These are phyloP conservation scores for Coprinopsis marcescibilis DNA, from an alignment of 768 basidiomycete species.

Conservation along the genomic window DNA sequence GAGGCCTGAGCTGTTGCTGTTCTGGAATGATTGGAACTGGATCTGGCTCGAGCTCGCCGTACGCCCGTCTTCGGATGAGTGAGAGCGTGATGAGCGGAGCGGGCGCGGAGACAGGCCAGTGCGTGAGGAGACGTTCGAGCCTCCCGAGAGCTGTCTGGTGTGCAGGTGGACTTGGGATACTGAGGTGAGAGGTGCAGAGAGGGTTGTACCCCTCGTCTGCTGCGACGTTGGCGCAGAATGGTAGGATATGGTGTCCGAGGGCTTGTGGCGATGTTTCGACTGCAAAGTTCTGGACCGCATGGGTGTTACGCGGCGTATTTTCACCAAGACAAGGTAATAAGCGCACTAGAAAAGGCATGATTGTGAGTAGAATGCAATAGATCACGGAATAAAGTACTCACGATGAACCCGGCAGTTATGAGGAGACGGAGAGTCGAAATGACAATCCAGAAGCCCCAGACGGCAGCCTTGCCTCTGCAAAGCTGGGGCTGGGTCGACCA, in stretches of 20 bases:
- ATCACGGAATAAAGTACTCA: neutral
- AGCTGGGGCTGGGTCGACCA: constrained; percentile 43
- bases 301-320: neutral
- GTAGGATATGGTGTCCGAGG: constrained; percentile 6
- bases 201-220: too few species aligned
- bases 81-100: constrained; percentile 17
- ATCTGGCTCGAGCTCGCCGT: neutral
- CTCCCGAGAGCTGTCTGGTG: neutral
- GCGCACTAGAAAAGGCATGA: neutral
- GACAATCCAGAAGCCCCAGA: constrained; percentile 51
- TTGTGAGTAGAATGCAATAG: neutral
- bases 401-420: neutral
- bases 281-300: neutral
- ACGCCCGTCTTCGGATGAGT: constrained; percentile 16
- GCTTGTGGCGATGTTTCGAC: constrained; percentile 8
- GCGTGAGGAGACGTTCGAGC: constrained; percentile 10
- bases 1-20: neutral
- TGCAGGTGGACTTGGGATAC: constrained; percentile 1
- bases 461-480: constrained; percentile 25
- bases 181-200: neutral
- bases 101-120: constrained; percentile 15
- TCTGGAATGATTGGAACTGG: neutral
- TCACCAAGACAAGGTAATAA: constrained; percentile 5
- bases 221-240: neutral
- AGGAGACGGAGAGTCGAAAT: constrained; percentile 27